phyloP scores from a whole-genome alignment of 768 basidiomycete species.

The Phylloporus arenicola region DNA sequence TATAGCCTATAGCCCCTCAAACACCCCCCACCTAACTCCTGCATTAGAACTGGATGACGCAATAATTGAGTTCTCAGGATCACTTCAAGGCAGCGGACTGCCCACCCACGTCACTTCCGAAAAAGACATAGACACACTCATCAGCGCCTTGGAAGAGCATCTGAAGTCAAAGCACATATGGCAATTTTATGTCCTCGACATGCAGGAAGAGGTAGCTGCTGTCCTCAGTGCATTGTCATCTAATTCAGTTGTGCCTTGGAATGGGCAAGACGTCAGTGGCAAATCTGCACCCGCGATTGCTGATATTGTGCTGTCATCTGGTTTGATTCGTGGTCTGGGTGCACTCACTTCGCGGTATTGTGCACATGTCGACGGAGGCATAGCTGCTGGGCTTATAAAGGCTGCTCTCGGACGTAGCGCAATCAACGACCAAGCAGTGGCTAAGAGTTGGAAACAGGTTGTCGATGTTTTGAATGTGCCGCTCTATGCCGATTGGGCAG shows the following conservation, averaged over 20 bases:
- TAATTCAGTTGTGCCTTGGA: constrained; percentile 49
- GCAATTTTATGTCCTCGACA: constrained; percentile 92
- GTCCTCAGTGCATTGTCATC: constrained; percentile 35
- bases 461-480: constrained; percentile 87
- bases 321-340: constrained; percentile 54
- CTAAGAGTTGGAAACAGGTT: constrained; percentile 68
- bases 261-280: constrained; percentile 50
- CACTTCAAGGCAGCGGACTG: constrained; percentile 59
- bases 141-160: constrained; percentile 54
- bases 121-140: constrained; percentile 63
- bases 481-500: constrained; percentile 82
- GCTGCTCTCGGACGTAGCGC: constrained; percentile 53
- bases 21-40: constrained; percentile 88
- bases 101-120: constrained; percentile 64
- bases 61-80: constrained; percentile 72
- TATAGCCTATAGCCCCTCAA: constrained; percentile 81
- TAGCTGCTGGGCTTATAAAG: constrained; percentile 71
- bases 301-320: constrained; percentile 47
- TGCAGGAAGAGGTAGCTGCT: constrained; percentile 52
- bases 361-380: constrained; percentile 52
- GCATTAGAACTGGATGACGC: constrained; percentile 89
- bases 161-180: constrained; percentile 71
- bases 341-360: constrained; percentile 63
- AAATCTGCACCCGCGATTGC: constrained; percentile 65
- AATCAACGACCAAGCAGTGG: constrained; percentile 47